Evolutionary conservation across 192 early-diverging fungal species (phyloP).

Genomic region (Radiomyces spectabilis): DNA sequence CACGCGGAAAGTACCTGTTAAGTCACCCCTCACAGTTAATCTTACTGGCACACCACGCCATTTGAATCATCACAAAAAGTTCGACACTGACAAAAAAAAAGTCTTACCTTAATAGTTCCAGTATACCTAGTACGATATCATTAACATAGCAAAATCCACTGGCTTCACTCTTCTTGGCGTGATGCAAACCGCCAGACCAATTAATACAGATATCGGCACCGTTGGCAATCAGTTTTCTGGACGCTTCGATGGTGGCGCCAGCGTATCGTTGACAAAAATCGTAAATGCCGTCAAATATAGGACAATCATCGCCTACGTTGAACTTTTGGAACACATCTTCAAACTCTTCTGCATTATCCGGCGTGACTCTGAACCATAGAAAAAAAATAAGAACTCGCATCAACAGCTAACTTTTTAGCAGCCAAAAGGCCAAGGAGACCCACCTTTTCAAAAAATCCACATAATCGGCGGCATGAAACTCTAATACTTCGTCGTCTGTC

Average conservation of each 20-base stretch:
- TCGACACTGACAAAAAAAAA: too few species aligned
- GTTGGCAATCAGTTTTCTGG: constrained; percentile 70
- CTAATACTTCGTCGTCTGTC: constrained; percentile 83
- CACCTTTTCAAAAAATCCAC: constrained; percentile 89
- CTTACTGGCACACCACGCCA: too few species aligned
- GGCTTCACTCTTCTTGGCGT: constrained; percentile 80
- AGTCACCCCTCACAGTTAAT: too few species aligned
- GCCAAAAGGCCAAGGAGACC: constrained; percentile 1
- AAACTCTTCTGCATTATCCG: constrained; percentile 57
- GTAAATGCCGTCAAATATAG: constrained; percentile 95
- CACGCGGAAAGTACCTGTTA: constrained; percentile 60
- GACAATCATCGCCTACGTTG: constrained; percentile 97
- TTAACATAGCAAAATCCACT: constrained; percentile 99
- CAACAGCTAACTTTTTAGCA: background rate
- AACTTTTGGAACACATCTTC: constrained; percentile 55
- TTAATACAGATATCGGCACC: constrained; percentile 91
- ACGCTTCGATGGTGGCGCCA: constrained; percentile 91
- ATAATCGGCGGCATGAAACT: constrained; percentile 94
- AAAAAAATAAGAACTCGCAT: background rate
- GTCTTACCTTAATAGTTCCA: constrained; percentile 68
- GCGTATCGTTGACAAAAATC: constrained; percentile 91
- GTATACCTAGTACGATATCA: constrained; percentile 91
- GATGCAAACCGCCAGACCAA: constrained; percentile 98
- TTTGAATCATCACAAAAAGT: background rate
- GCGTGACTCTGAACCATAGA: constrained; percentile 47